Conservation (phyloP, 306 rosid species). For the Cucumis melo region DNA sequence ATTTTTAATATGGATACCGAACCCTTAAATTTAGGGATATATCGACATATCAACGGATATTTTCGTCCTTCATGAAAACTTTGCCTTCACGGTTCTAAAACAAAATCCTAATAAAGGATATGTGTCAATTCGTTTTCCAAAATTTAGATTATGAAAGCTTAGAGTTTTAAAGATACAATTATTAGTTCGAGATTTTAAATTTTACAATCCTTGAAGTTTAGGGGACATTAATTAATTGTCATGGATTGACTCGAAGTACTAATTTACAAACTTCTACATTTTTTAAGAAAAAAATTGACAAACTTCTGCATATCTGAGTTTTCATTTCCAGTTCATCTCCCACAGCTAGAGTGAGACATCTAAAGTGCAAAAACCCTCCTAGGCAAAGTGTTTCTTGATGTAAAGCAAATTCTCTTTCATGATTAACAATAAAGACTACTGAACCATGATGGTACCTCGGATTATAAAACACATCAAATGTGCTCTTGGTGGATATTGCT, state of each 20-base stretch:
- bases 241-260: neutral
- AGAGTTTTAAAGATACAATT: too few relatives aligned
- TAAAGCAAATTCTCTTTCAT: neutral
- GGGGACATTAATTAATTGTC: neutral
- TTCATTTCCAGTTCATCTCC: neutral
- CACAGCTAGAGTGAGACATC: neutral
- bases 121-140: too few relatives aligned
- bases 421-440: neutral
- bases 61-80: too few relatives aligned
- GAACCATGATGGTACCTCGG: constrained; percentile 54
- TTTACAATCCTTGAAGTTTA: neutral
- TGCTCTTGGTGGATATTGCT: constrained; percentile 69
- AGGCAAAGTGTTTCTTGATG: neutral
- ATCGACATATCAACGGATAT: too few relatives aligned
- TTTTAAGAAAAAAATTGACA: neutral
- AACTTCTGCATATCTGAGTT: neutral
- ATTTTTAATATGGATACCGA: too few relatives aligned
- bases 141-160: too few relatives aligned
- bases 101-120: too few relatives aligned
- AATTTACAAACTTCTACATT: neutral
- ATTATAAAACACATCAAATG: constrained; percentile 84
- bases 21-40: too few relatives aligned
- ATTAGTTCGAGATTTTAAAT: neutral
- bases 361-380: neutral
- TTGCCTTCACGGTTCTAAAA: too few relatives aligned